Conservation (phyloP, 1,284 basidiomycete species). For the Puccinia novopanici region DNA sequence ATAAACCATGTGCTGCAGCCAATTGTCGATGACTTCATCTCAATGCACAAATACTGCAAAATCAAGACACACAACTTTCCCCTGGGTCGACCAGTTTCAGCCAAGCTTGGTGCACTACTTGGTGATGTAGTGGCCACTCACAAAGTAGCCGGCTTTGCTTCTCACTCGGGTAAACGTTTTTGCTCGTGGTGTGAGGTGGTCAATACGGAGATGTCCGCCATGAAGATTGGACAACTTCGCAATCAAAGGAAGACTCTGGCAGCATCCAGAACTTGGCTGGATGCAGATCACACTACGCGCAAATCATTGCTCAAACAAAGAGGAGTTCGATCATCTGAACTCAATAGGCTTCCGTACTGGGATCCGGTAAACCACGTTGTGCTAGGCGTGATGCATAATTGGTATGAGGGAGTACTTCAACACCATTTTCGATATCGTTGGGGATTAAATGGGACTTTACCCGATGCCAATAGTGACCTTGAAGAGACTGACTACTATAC, state of each 20-base stretch:
- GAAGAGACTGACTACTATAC: background rate
- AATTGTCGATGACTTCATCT: slow-evolving; percentile 6
- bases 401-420: slow-evolving; percentile 33
- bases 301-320: background rate
- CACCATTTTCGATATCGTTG: slow-evolving; percentile 29
- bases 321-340: slow-evolving; percentile 31
- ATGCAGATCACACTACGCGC: background rate
- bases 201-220: background rate
- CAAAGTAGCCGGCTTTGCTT: slow-evolving; percentile 35
- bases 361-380: slow-evolving; percentile 33
- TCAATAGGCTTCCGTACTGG: slow-evolving; percentile 40
- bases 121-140: slow-evolving; percentile 40
- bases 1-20: slow-evolving; percentile 1
- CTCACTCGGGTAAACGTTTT: slow-evolving; percentile 6
- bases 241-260: background rate
- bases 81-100: slow-evolving; percentile 1
- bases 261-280: background rate
- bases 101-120: slow-evolving; percentile 8
- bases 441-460: slow-evolving; percentile 6
- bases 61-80: slow-evolving; percentile 17
- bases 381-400: slow-evolving; percentile 34
- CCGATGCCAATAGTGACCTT: background rate
- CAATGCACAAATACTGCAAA: background rate
- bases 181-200: slow-evolving; percentile 24
- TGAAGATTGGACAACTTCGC: slow-evolving; percentile 1